These are phyloP conservation scores for Arachis stenosperma DNA, from an alignment of 306 rosid species.

Conservation along the genomic window DNA sequence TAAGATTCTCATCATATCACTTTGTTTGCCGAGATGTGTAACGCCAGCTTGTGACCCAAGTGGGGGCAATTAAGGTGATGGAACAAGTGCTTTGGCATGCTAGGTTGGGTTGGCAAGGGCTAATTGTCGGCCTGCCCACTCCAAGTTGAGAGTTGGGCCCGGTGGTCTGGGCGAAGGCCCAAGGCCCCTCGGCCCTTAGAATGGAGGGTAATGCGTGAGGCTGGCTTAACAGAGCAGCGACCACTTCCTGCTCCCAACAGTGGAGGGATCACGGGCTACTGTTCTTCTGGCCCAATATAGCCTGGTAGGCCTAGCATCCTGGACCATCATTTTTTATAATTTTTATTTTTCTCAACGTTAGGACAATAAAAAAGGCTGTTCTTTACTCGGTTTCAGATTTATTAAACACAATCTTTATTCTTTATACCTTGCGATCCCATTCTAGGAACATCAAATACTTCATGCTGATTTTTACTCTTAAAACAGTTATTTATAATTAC, in stretches of 20 bases:
- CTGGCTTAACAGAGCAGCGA: slow-evolving; percentile 47
- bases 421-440: no score
- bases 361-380: no score
- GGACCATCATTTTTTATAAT: slow-evolving; percentile 14
- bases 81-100: neutral
- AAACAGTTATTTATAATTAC: no score
- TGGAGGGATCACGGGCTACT: slow-evolving; percentile 36
- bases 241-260: slow-evolving; percentile 33
- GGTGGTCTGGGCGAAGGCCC: neutral
- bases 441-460: no score
- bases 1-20: no score
- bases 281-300: neutral
- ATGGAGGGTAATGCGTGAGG: slow-evolving; percentile 38
- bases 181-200: neutral
- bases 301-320: neutral
- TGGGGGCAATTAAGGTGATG: neutral
- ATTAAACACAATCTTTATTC: no score
- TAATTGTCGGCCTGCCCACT: neutral
- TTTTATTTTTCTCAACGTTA: no score
- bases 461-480: no score
- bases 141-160: slow-evolving; percentile 9
- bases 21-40: neutral
- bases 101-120: neutral
- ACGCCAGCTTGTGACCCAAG: neutral
- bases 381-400: no score